These are phyloP conservation scores for Mesostigma viride DNA, from an alignment of 139 green algal genomes.

Conservation along the genomic window DNA sequence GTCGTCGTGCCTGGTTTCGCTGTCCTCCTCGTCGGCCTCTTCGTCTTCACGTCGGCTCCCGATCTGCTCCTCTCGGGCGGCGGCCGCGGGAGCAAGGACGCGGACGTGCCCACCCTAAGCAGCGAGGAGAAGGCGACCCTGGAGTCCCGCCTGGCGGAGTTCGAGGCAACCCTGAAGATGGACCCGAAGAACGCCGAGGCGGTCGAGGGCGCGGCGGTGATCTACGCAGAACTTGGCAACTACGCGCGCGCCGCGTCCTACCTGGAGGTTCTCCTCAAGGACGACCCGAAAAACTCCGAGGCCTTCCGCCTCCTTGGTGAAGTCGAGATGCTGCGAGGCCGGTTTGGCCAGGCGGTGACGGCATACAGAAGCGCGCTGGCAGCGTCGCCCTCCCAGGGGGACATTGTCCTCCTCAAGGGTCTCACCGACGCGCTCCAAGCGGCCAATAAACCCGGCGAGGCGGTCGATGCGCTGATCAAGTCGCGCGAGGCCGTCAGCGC, in stretches of 20 bases:
- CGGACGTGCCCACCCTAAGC: too few relatives aligned
- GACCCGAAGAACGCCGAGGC: background rate
- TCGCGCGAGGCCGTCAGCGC: background rate
- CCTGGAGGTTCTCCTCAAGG: conserved; percentile 6
- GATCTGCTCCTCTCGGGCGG: too few relatives aligned
- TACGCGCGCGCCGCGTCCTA: conserved; percentile 2
- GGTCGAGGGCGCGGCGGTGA: conserved; percentile 18
- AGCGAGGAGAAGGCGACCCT: too few relatives aligned
- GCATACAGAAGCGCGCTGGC: conserved; percentile 6
- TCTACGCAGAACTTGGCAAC: conserved; percentile 18
- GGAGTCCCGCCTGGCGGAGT: too few relatives aligned
- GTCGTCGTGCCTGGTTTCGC: too few relatives aligned
- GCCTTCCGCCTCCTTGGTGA: conserved; percentile 15
- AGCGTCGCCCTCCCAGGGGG: conserved; percentile 6
- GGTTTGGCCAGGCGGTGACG: background rate
- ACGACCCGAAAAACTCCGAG: background rate
- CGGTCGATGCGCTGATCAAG: background rate
- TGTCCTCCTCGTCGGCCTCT: too few relatives aligned
- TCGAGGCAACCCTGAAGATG: too few relatives aligned
- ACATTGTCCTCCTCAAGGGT: conserved; percentile 15
- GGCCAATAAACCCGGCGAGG: conserved; percentile 7
- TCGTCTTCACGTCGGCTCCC: too few relatives aligned
- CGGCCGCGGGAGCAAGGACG: too few relatives aligned
- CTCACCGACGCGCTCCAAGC: conserved; percentile 16
- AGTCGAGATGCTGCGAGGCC: background rate